These are phyloP conservation scores for Phytophthora hibernalis DNA, from an alignment of 352 stramenopile species.

Conservation along the genomic window DNA sequence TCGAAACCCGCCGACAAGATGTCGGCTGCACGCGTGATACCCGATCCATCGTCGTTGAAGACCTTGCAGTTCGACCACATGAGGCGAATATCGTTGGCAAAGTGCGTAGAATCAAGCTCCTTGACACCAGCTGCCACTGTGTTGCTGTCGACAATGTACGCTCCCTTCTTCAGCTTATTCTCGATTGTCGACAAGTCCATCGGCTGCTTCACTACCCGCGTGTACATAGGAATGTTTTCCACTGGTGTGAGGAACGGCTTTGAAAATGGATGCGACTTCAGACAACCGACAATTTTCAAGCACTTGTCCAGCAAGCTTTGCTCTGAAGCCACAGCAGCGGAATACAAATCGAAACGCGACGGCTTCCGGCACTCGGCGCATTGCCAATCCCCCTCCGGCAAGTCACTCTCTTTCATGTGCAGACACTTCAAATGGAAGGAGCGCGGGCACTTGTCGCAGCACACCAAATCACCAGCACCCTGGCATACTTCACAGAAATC, in stretches of 20 bases:
- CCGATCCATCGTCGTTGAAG: slow-evolving; percentile 87
- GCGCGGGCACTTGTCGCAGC: slow-evolving; percentile 92
- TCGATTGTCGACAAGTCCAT: slow-evolving; percentile 85
- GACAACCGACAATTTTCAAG: slow-evolving; percentile 68
- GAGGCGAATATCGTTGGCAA: slow-evolving; percentile 80
- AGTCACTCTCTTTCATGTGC: slow-evolving; percentile 70
- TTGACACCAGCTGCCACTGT: slow-evolving; percentile 39
- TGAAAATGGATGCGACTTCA: slow-evolving; percentile 80
- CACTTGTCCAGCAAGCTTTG: slow-evolving; percentile 69
- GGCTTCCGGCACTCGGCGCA: slow-evolving; percentile 79
- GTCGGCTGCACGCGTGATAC: slow-evolving; percentile 77
- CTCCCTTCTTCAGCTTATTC: slow-evolving; percentile 63
- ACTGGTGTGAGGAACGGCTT: slow-evolving; percentile 82
- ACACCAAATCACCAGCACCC: slow-evolving; percentile 85
- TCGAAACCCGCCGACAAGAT: slow-evolving; percentile 75
- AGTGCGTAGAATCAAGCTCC: slow-evolving; percentile 53
- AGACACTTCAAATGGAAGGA: slow-evolving; percentile 93
- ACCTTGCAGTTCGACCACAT: slow-evolving; percentile 88
- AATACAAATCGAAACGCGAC: slow-evolving; percentile 69
- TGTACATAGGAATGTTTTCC: slow-evolving; percentile 80
- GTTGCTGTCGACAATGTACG: slow-evolving; percentile 61
- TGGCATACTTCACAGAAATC: slow-evolving; percentile 90
- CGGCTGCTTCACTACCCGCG: slow-evolving; percentile 76
- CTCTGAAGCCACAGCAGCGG: slow-evolving; percentile 51
- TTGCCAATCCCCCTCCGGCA: slow-evolving; percentile 86